Evolutionary conservation across 352 stramenopile species (phyloP), one percentile per base, ranked within the genome.

Genomic region (Pythium plurisporium): DNA sequence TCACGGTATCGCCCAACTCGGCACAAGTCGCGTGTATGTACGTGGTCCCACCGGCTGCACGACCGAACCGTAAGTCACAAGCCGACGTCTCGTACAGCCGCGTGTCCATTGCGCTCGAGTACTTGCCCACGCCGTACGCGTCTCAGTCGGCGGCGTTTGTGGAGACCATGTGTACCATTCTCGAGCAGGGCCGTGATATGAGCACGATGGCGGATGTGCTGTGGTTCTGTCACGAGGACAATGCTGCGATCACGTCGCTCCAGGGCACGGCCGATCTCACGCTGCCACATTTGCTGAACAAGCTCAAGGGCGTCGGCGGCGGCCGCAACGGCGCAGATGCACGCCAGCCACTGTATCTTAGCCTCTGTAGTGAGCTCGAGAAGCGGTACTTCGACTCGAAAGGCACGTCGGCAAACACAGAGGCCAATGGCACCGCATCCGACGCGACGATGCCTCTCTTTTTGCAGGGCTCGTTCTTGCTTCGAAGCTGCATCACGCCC

Each of bases 1-100:
- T 94, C 25, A 62, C 77, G 0, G 66, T 94, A 26, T 94, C 83
- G 5, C 78, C 83, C 3, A 89, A 76, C 44, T 87, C 78, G 29
- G 76, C 75, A 0, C 81, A 91, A 54, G 42, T 94, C 27, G 78
- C 76, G 19, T 77, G 69, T 51, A 50, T 89, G 14, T 82, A 86
- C 53, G 76, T 94, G 47, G 78, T 90, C 29, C 83, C 83, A 29
- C 83, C 83, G 49, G 82, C 83, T 0, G 84, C 83, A n/a, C 71
- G 82, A 34, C 83, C 83, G 15, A 91, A 89, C 41, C 79, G 83
- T 53, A 89, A 86, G 48, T 90, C 82, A 10, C 83, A 94, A 36
- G 83, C 83, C 1, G 83, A 94, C 50, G 79, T 91, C n/a, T 89
- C 83, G 23, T 94, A 91, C 65, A 88, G 72, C 33, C 79, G 83